Evolutionary conservation across 1,139 yeast genomes (phyloP).

Genomic region (Suhomyces bribrorum): DNA sequence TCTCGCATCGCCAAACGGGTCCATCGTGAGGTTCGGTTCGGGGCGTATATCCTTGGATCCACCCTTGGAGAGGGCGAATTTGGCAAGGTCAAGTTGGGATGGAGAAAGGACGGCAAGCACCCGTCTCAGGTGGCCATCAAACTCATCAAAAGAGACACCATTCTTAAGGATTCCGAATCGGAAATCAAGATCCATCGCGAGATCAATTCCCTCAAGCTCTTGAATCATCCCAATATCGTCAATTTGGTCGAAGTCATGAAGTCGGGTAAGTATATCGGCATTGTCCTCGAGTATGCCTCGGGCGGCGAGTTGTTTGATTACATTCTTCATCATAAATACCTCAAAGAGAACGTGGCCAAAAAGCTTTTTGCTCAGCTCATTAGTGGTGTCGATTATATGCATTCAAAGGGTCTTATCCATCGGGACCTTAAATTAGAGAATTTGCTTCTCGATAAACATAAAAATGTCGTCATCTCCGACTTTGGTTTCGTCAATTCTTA

Average conservation of each 20-base stretch:
- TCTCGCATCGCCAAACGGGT: constrained; percentile 23
- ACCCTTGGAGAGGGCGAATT: constrained; percentile 98
- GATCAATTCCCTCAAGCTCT: constrained; percentile 81
- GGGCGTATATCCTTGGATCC: constrained; percentile 84
- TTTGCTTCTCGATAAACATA: constrained; percentile 73
- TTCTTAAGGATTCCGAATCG: constrained; percentile 79
- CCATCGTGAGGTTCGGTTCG: constrained; percentile 71
- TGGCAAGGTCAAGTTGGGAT: constrained; percentile 96
- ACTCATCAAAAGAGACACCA: constrained; percentile 81
- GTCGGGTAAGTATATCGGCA: constrained; percentile 92
- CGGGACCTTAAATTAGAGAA: constrained; percentile 77
- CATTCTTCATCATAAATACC: constrained; percentile 79
- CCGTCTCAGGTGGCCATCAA: constrained; percentile 94
- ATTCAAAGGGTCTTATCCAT: constrained; percentile 78
- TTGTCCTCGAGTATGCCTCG: constrained; percentile 92
- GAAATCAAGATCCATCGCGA: constrained; percentile 91
- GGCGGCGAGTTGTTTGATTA: constrained; percentile 97
- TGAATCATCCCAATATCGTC: constrained; percentile 93
- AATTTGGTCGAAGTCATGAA: constrained; percentile 89
- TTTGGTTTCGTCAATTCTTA: constrained; percentile 94
- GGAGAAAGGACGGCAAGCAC: constrained; percentile 79
- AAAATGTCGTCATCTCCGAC: constrained; percentile 76
- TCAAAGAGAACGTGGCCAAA: constrained; percentile 85
- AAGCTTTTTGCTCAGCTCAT: constrained; percentile 88
- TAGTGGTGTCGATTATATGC: constrained; percentile 91